Evolutionary conservation across 2,329 filamentous ascomycete species (phyloP), one percentile per base, ranked within the genome.

Genomic region (Emmonsia crescens): DNA sequence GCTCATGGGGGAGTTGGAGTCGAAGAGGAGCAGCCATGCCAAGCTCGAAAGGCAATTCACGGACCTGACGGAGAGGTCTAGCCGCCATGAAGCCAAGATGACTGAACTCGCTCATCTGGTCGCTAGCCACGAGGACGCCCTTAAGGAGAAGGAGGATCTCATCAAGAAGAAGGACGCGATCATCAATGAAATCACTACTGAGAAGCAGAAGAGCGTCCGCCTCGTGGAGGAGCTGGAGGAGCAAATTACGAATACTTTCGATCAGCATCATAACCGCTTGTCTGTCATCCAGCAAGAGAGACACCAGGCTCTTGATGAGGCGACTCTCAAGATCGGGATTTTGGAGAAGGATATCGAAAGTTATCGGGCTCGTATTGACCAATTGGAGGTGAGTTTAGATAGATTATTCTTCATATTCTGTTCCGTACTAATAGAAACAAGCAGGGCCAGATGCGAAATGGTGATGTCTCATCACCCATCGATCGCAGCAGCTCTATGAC

Each of bases 181-280:
- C 4, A 70, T 78, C 29, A 79, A 82, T 64, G 78, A 78, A 65
- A 77, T 85, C 61, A 79, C 76, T 27, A 77, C 79, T 19, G 84
- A 84, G 76, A 96, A 95, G 80, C 87, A 91, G 78, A 96, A 96
- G 82, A 95, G 94, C 74, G 89, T 89, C 49, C 86, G 91, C 27
- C 80, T 99, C 14, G 90, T 99, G 9, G 91, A 97, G 73, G 93
- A 99, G 76, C 85, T 99, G 5, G 94, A 99, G 75, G 93, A 97
- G 69, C 94, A 99, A 75, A 85, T 99, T 60, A 92, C 93, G 71
- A 90, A 83, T 72, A 96, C 94, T 77, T 99, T 91, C 75, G 94
- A 99, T 71, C 89, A 96, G 73, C 91, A 93, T 63, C 90, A 96
- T 74, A 96, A 96, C 77, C 86, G 93, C 60, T 79, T 97, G 60